phyloP scores from a whole-genome alignment of 208 protist species.

The Acanthamoeba divionensis region DNA sequence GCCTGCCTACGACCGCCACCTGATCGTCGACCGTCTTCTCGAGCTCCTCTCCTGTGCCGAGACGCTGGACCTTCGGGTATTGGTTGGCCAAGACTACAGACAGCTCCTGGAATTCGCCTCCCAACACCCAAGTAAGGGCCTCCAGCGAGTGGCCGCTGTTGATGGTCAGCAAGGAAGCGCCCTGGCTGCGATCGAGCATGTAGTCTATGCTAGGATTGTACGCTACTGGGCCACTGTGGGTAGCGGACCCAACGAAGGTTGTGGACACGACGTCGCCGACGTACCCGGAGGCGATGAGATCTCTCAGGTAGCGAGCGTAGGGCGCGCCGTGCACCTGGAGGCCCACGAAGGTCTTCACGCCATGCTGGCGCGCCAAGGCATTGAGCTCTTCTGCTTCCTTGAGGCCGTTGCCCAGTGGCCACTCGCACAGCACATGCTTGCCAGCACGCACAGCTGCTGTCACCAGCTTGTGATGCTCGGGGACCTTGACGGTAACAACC shows the following conservation, averaged over 20 bases:
- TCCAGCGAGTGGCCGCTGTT: neutral
- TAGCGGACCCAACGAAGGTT: neutral
- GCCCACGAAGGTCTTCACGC: neutral
- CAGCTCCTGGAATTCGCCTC: neutral
- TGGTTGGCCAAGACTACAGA: neutral
- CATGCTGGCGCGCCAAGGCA: neutral
- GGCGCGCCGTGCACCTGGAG: neutral
- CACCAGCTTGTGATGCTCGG: neutral
- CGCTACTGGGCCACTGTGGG: neutral
- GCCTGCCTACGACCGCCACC: neutral
- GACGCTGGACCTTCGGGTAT: neutral
- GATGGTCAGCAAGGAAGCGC: neutral
- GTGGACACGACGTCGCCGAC: neutral
- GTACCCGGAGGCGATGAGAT: neutral
- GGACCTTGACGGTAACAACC: neutral
- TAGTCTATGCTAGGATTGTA: neutral
- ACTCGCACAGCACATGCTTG: constrained; percentile 29
- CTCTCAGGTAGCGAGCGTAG: neutral
- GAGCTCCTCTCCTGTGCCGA: neutral
- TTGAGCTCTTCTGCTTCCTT: neutral
- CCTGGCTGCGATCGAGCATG: neutral
- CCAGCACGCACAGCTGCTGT: neutral
- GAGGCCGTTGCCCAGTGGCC: neutral
- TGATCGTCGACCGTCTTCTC: neutral
- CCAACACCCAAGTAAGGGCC: neutral